Conservation (phyloP, 129 eudicot species). For the Deinandra increscens region DNA sequence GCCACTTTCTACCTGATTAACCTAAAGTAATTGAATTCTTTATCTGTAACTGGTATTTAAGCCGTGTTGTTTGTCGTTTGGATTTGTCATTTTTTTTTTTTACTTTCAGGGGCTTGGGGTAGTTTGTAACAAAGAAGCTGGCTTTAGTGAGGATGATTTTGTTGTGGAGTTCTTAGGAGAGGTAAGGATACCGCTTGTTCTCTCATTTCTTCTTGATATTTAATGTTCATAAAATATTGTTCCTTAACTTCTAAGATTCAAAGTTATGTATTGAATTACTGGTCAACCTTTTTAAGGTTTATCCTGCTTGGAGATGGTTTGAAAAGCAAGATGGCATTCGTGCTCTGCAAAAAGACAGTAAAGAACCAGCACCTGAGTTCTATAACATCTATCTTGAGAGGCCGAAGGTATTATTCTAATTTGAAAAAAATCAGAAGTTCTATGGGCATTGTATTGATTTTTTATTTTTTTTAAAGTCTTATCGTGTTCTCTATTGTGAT, state of each 20-base stretch:
- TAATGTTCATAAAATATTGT: not conserved
- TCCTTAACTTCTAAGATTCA: not conserved
- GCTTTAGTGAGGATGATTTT: conserved; percentile 81
- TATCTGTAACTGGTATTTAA: not conserved
- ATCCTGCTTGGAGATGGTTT: conserved; percentile 99
- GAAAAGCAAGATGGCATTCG: conserved; percentile 99
- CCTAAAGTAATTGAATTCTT: not conserved
- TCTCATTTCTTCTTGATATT: not conserved
- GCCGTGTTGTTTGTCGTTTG: conserved; percentile 11
- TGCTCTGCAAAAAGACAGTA: conserved; percentile 79
- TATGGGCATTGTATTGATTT: not conserved
- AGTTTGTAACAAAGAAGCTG: conserved; percentile 94
- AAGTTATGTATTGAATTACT: not conserved
- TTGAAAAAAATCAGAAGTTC: not conserved
- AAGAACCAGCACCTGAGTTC: conserved; percentile 96
- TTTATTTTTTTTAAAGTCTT: not conserved
- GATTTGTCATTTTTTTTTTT: conserved; percentile 1
- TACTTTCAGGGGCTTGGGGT: conserved; percentile 92
- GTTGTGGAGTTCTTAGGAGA: conserved; percentile 98
- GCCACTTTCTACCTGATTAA: not conserved
- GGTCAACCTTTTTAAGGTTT: conserved; percentile 44
- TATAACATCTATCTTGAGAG: conserved; percentile 96
- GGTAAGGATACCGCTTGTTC: conserved; percentile 45
- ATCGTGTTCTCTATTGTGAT: conserved; percentile 23
- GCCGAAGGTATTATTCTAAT: conserved; percentile 68